Percentiles rank a stretch among this genome's conserved stretches.
These are phyloP conservation scores for Diaporthe sp. DNA, from an alignment of 2,329 filamentous ascomycete genomes.

Conservation along the genomic window DNA sequence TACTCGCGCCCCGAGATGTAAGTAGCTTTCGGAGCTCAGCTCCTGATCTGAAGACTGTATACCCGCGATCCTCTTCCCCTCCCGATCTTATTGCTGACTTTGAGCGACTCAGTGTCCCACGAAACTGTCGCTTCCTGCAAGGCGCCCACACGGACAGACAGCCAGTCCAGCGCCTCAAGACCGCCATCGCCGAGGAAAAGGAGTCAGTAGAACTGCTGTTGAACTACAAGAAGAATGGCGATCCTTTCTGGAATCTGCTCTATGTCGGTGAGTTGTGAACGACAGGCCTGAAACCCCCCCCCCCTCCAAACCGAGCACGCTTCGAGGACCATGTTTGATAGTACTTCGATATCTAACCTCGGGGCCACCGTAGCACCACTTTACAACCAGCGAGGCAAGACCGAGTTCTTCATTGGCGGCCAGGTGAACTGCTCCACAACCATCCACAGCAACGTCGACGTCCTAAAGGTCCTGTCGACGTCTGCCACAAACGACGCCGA, in stretches of 20 bases:
- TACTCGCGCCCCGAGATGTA: slow-evolving; percentile 60
- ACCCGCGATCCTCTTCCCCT: no score
- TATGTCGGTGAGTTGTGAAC: slow-evolving; percentile 56
- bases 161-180: slow-evolving; percentile 47
- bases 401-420: slow-evolving; percentile 67
- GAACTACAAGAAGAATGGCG: slow-evolving; percentile 63
- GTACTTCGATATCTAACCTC: neutral
- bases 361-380: slow-evolving; percentile 54
- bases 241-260: slow-evolving; percentile 69
- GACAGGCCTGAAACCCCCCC: slow-evolving; percentile 44
- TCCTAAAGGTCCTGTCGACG: slow-evolving; percentile 51
- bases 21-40: neutral
- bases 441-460: slow-evolving; percentile 63
- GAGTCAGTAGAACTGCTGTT: slow-evolving; percentile 41
- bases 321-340: neutral
- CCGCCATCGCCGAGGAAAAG: slow-evolving; percentile 23
- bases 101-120: slow-evolving; percentile 47
- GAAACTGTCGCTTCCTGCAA: slow-evolving; percentile 65
- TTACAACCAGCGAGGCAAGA: slow-evolving; percentile 59
- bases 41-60: no score
- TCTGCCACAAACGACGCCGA: neutral
- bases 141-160: slow-evolving; percentile 55
- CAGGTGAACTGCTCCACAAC: slow-evolving; percentile 71
- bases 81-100: neutral
- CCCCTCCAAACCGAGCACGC: neutral